These are phyloP conservation scores for Chytridium lagenaria DNA, from an alignment of 371 early-diverging fungal genomes.

Conservation along the genomic window DNA sequence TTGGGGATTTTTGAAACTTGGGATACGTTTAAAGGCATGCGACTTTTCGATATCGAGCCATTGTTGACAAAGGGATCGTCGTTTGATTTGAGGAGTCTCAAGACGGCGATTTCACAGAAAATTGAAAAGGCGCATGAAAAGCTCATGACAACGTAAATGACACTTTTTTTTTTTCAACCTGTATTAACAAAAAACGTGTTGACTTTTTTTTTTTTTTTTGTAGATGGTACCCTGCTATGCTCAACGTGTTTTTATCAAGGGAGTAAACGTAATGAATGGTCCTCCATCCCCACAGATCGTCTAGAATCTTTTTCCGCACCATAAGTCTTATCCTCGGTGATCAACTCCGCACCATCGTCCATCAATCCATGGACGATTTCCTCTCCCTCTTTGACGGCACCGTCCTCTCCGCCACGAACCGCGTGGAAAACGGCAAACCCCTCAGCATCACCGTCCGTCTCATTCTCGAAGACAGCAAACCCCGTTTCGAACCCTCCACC, in stretches of 20 bases:
- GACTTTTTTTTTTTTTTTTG: slow-evolving; percentile 1
- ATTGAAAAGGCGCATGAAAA: slow-evolving; percentile 59
- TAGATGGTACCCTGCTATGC: slow-evolving; percentile 62
- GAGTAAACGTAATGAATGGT: slow-evolving; percentile 57
- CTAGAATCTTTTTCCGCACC: slow-evolving; percentile 55
- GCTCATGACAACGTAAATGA: slow-evolving; percentile 56
- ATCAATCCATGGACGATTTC: slow-evolving; percentile 49
- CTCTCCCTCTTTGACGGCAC: slow-evolving; percentile 49
- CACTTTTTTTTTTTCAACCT: background rate
- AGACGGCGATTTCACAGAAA: slow-evolving; percentile 44
- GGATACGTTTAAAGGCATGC: slow-evolving; percentile 43
- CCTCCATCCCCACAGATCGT: slow-evolving; percentile 51
- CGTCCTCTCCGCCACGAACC: slow-evolving; percentile 25
- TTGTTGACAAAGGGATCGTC: slow-evolving; percentile 47
- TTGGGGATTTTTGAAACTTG: slow-evolving; percentile 52
- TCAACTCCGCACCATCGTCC: slow-evolving; percentile 54
- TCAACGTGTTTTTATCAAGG: slow-evolving; percentile 62
- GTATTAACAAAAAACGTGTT: background rate
- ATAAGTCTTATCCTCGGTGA: slow-evolving; percentile 53
- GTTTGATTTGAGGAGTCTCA: slow-evolving; percentile 55
- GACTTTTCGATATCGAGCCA: slow-evolving; percentile 55
- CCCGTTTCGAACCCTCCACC: slow-evolving; percentile 51
- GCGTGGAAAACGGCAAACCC: slow-evolving; percentile 36
- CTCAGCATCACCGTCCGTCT: slow-evolving; percentile 45
- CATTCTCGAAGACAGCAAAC: slow-evolving; percentile 47